Evolutionary conservation across 768 basidiomycete genomes (phyloP).

Genomic region (Trametes cubensis): DNA sequence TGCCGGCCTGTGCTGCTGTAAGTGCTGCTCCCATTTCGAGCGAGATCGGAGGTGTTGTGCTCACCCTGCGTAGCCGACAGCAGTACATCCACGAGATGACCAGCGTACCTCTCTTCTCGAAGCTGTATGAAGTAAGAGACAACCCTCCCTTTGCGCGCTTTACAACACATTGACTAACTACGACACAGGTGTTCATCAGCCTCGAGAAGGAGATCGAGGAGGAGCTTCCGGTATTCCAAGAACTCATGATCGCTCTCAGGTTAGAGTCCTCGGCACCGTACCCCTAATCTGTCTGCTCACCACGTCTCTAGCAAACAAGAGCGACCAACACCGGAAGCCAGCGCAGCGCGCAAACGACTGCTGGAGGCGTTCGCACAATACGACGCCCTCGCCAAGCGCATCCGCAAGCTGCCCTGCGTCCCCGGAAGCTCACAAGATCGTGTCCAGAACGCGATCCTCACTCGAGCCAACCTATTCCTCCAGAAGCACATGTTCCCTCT

Average conservation of each 20-base stretch:
- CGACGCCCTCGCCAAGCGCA: constrained; percentile 84
- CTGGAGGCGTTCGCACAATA: constrained; percentile 87
- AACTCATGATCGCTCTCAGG: constrained; percentile 74
- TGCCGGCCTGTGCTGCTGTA: constrained; percentile 83
- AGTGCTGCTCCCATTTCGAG: constrained; percentile 35
- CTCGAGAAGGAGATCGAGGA: constrained; percentile 92
- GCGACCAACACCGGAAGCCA: constrained; percentile 68
- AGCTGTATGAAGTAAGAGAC: constrained; percentile 66
- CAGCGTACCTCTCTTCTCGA: constrained; percentile 61
- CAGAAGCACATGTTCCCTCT: constrained; percentile 90
- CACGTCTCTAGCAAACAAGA: constrained; percentile 39
- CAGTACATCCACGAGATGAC: constrained; percentile 73
- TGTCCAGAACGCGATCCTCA: constrained; percentile 80
- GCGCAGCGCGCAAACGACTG: constrained; percentile 74
- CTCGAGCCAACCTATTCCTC: constrained; percentile 77
- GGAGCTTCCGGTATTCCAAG: constrained; percentile 84
- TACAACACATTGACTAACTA: background rate
- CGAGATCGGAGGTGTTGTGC: background rate
- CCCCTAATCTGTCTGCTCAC: constrained; percentile 34
- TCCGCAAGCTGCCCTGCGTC: constrained; percentile 69
- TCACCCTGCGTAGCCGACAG: constrained; percentile 56
- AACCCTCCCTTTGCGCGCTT: background rate
- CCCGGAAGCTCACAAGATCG: constrained; percentile 77
- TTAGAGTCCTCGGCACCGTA: constrained; percentile 29
- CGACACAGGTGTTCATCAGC: constrained; percentile 59